phyloP scores from a whole-genome alignment of 1,139 yeast species.

The Blastobotrys capitulatus region DNA sequence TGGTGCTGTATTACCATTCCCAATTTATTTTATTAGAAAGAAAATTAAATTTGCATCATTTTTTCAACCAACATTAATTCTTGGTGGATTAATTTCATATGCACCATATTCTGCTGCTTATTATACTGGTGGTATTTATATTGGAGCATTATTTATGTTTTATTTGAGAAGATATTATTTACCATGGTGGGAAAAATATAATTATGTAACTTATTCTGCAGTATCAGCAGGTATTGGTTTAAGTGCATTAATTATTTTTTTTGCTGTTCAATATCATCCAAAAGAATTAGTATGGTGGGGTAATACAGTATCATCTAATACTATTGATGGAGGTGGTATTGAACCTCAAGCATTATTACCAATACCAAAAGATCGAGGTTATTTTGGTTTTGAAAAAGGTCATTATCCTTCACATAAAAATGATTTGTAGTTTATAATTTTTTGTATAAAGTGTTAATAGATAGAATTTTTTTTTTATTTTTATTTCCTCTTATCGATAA shows the following conservation, averaged over 20 bases:
- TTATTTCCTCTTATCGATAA: too few relatives aligned
- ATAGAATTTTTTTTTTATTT: neutral
- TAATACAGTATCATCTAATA: slow-evolving; percentile 39
- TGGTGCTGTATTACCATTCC: slow-evolving; percentile 25
- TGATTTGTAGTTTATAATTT: neutral
- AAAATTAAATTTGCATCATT: neutral
- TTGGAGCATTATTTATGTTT: slow-evolving; percentile 13
- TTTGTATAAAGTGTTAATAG: neutral
- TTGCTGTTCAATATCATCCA: slow-evolving; percentile 45
- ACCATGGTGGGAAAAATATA: slow-evolving; percentile 61
- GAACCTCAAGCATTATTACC: slow-evolving; percentile 32
- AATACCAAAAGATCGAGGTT: slow-evolving; percentile 37
- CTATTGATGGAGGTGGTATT: slow-evolving; percentile 40
- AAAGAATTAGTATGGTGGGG: slow-evolving; percentile 50
- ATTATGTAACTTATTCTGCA: slow-evolving; percentile 52
- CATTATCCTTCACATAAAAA: slow-evolving; percentile 14
- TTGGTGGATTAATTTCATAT: slow-evolving; percentile 9
- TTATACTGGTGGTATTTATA: slow-evolving; percentile 13
- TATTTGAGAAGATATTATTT: slow-evolving; percentile 19
- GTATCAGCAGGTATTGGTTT: slow-evolving; percentile 55
- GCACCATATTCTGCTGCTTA: slow-evolving; percentile 12
- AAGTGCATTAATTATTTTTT: slow-evolving; percentile 48
- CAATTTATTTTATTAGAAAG: slow-evolving; percentile 3
- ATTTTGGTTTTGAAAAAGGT: slow-evolving; percentile 40
- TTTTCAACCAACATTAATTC: slow-evolving; percentile 10